Percentiles rank a stretch among this genome's conserved stretches.
Conservation (phyloP, 306 rosid genomes). For the Cyclanthera cordifolia region DNA sequence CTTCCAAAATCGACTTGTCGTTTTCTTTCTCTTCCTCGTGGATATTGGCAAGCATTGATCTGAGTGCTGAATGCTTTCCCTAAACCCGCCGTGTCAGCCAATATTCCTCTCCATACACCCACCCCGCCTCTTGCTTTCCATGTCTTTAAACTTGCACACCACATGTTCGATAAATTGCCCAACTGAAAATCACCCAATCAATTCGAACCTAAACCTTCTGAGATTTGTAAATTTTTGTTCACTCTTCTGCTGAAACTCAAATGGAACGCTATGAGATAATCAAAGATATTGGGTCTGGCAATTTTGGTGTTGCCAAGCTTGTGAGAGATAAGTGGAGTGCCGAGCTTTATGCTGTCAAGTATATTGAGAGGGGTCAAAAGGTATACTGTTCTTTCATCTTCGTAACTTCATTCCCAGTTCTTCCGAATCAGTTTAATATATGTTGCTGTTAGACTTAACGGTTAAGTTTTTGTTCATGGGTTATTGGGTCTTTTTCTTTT, state of each 20-base stretch:
- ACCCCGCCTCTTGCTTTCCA: conserved; percentile 1
- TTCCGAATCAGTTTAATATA: too few species aligned
- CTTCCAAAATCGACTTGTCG: background rate
- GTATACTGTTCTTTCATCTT: conserved; percentile 19
- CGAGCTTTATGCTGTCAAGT: conserved; percentile 73
- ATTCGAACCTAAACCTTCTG: background rate
- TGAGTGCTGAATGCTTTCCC: conserved; percentile 9
- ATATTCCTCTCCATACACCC: conserved; percentile 6
- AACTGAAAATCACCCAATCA: background rate
- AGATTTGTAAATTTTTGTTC: background rate
- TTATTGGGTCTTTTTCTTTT: background rate
- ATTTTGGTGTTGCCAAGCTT: conserved; percentile 85
- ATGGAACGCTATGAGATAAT: conserved; percentile 78
- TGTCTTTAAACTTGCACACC: conserved; percentile 4
- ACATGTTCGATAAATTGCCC: conserved; percentile 1
- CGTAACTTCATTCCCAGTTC: background rate
- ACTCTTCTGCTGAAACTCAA: background rate
- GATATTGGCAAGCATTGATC: conserved; percentile 9
- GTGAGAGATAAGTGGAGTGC: conserved; percentile 64
- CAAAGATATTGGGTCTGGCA: conserved; percentile 87
- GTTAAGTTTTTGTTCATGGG: background rate
- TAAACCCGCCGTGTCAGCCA: conserved; percentile 8
- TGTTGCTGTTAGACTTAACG: too few species aligned
- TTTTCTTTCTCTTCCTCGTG: conserved; percentile 4
- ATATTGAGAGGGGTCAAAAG: conserved; percentile 82